Base-by-base conservation (phyloP, 1,139 yeast genomes). In the Pichia sp. region DNA sequence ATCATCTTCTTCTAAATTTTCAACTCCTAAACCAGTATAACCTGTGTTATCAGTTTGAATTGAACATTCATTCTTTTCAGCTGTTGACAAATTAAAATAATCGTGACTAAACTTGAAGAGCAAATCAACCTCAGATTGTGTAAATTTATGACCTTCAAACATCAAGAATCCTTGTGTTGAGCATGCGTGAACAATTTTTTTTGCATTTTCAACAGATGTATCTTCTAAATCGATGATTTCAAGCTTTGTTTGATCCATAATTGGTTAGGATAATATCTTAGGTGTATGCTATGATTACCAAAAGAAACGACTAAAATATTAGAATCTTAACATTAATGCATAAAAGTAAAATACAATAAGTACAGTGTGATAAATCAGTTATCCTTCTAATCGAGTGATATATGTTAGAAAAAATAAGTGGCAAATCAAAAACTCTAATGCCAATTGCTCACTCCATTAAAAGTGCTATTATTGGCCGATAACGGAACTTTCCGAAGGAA, bases 121-220 rank as follows among this genome's bases (percentile, higher is more conserved):
- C 5, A 55, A 53, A 40, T 70, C 70, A 2, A 77, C 77, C 53
- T 77, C 81, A 1, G 62, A 57, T 46, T 69, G 71, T 3, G 69
- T 57, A 55, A 77, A 74, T 2, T 70, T 78, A 56, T 77, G 82
- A 12, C 82, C 82, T 55, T 77, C 81, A 6, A 77, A 65, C 63
- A 77, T 76, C 29, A 77, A 63, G 55, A 77, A 77, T 0, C 82
- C 82, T 54, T 77, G 82, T 3, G 73, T 63, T 15, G 77, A 68
- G 7, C 80, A 80, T 0, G 81, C 82, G 36, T 69, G 59, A 8
- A 76, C 65, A 4, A 77, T 63, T 42, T 69, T 68, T 3, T 63
- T 65, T 0, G 76, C 79, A 1, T 79, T 69, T 2, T 54, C 47
- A 16, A 57, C 52, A 44, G 73, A 63, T 29, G 66, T 56, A 22